A percentile compares a stretch with the other conserved stretches of the same genome.
phyloP scores from a whole-genome alignment of 148 eudicot species.

The Cornus kousa region DNA sequence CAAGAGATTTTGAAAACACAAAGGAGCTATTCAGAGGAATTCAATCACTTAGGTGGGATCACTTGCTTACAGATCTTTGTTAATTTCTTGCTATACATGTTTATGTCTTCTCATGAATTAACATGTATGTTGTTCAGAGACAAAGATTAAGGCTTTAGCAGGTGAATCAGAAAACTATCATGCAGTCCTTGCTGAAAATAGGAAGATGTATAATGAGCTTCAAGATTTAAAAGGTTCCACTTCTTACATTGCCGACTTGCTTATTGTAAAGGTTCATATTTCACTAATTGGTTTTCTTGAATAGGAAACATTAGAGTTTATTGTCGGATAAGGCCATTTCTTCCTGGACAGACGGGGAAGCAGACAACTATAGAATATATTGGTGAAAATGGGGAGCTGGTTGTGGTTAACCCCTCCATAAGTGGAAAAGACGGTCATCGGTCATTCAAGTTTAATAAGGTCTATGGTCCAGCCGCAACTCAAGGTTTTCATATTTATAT shows the following conservation, averaged over 20 bases:
- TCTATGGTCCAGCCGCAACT: slow-evolving; percentile 67
- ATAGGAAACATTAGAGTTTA: slow-evolving; percentile 92
- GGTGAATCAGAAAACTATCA: slow-evolving; percentile 66
- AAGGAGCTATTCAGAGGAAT: slow-evolving; percentile 59
- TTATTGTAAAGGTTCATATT: background rate
- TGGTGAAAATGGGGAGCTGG: slow-evolving; percentile 77
- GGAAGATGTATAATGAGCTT: slow-evolving; percentile 82
- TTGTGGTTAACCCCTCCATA: slow-evolving; percentile 60
- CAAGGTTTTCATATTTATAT: slow-evolving; percentile 61
- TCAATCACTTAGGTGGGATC: slow-evolving; percentile 59
- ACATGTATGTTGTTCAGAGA: slow-evolving; percentile 38
- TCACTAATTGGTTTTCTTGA: slow-evolving; percentile 26
- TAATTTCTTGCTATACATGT: background rate
- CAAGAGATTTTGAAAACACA: slow-evolving; percentile 60
- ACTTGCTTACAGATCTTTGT: background rate
- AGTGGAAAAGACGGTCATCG: slow-evolving; percentile 65
- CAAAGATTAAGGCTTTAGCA: slow-evolving; percentile 52
- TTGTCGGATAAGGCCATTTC: slow-evolving; percentile 88
- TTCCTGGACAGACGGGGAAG: slow-evolving; percentile 50
- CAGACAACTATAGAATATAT: slow-evolving; percentile 56
- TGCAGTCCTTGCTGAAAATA: slow-evolving; percentile 64
- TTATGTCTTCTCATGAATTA: slow-evolving; percentile 5
- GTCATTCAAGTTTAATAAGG: slow-evolving; percentile 85
- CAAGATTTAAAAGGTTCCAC: slow-evolving; percentile 89
- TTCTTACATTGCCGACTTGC: background rate